Base-by-base conservation (phyloP, 495 filamentous ascomycete genomes). In the Thermochaetoides thermophila region DNA sequence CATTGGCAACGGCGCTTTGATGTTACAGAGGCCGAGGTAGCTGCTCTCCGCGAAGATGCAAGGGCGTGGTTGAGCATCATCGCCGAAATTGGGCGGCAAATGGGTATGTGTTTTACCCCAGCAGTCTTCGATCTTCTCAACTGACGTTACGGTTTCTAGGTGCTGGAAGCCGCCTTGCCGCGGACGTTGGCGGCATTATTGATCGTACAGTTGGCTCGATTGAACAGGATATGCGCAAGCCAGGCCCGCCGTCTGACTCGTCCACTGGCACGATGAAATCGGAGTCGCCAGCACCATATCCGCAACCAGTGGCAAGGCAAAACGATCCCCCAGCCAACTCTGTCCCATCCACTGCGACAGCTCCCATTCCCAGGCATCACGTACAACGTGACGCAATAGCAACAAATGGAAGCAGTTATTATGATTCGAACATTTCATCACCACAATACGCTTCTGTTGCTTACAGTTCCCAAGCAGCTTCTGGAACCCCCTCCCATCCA, bases 51-150 rank as follows among this genome's bases (percentile, higher is more conserved):
- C 40, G 50, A 56, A 15, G 78, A 87, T 34, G 81, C 84, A 79
- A 59, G 64, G 10, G 42, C 60, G 3, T 85, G 80, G 74, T 56
- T 81, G 21, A 63, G 57, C 11, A 68, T 85, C 27, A 67, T 87
- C 43, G 63, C 60, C 8, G 74, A 81, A 29, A 66, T 73, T 36
- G 77, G 74, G 17, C 55, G 53, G 23, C 52, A 79, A 13, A 53
- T 82, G 18, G 76, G 76, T 79, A 61, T 42, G 64, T 56, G 17
- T 13, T 14, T 20, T 14, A 13, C 9, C 15, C 9, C 6, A 10
- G n/a, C 12, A 2, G 7, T 5, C 2, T 4, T n/a, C 12, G 14
- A 2, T 18, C 8, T 20, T 17, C 4, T 10, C 12, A n/a, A 14
- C 10, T 29, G 11, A 33, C 20, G n/a, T n/a, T n/a, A n/a, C n/a